phyloP scores from a whole-genome alignment of 2,329 filamentous ascomycete genomes.

The Fusarium sp. region DNA sequence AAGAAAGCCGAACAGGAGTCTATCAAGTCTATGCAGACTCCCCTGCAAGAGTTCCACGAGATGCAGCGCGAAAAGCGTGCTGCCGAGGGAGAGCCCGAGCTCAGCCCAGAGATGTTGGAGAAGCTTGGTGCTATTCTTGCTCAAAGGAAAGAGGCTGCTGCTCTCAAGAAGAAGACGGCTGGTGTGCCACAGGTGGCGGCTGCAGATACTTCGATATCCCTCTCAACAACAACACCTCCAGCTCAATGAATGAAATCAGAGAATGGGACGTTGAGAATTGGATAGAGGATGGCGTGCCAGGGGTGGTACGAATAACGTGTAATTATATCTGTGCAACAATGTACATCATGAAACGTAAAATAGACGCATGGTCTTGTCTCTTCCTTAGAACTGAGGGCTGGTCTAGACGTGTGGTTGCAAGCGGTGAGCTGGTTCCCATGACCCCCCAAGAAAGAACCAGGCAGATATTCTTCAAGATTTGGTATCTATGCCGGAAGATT shows the following conservation, averaged over 20 bases:
- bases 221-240: conserved; percentile 29
- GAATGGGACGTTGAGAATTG: conserved; percentile 6
- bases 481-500: neutral
- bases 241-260: conserved; percentile 29
- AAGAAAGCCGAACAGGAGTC: conserved; percentile 51
- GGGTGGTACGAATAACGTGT: conserved; percentile 39
- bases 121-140: conserved; percentile 72
- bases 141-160: conserved; percentile 58
- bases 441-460: neutral
- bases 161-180: conserved; percentile 52
- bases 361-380: conserved; percentile 41
- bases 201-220: conserved; percentile 29
- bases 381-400: neutral
- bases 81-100: conserved; percentile 64
- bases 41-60: conserved; percentile 69
- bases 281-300: conserved; percentile 27
- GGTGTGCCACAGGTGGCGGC: conserved; percentile 49
- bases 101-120: conserved; percentile 68
- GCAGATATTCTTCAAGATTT: neutral
- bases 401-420: neutral
- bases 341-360: conserved; percentile 48
- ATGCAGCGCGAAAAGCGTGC: conserved; percentile 62
- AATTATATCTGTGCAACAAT: conserved; percentile 49
- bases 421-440: neutral
- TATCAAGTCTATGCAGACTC: conserved; percentile 60